These are phyloP conservation scores for Acarospora socialis DNA, from an alignment of 2,329 filamentous ascomycete species.

Conservation along the genomic window DNA sequence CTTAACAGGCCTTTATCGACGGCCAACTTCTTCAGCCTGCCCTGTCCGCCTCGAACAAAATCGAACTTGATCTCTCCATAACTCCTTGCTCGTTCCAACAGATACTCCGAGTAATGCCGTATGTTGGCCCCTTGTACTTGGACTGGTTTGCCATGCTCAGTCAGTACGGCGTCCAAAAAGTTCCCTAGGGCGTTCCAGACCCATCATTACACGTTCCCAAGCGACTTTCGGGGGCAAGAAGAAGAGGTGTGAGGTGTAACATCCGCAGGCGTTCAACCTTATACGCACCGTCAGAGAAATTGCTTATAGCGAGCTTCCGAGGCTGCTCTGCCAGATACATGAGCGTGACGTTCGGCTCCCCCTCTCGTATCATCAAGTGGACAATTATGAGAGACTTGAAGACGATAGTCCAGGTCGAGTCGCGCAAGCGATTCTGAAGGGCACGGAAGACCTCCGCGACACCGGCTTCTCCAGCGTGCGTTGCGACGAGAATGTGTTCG, in stretches of 20 bases:
- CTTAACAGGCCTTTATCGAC: slow-evolving; percentile 86
- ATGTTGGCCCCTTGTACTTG: slow-evolving; percentile 95
- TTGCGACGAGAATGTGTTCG: slow-evolving; percentile 91
- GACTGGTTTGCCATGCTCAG: slow-evolving; percentile 36
- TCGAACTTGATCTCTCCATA: slow-evolving; percentile 77
- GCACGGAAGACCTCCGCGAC: slow-evolving; percentile 93
- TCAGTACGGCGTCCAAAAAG: background rate
- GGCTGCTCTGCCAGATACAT: slow-evolving; percentile 71
- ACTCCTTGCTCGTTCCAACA: slow-evolving; percentile 66
- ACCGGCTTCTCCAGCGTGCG: slow-evolving; percentile 84
- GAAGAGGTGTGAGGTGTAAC: no score
- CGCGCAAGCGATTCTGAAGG: slow-evolving; percentile 72
- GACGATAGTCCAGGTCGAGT: slow-evolving; percentile 98
- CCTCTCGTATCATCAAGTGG: slow-evolving; percentile 95
- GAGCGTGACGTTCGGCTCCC: slow-evolving; percentile 75
- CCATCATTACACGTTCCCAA: background rate
- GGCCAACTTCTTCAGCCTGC: slow-evolving; percentile 66
- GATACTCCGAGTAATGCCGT: slow-evolving; percentile 75
- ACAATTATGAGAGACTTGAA: slow-evolving; percentile 95
- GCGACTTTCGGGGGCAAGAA: slow-evolving; percentile 7
- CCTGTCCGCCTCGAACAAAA: slow-evolving; percentile 73
- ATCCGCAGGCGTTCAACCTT: slow-evolving; percentile 2
- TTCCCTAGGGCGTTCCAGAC: background rate
- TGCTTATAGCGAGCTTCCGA: slow-evolving; percentile 71
- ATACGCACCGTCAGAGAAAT: slow-evolving; percentile 73